Evolutionary conservation across 2,329 filamentous ascomycete species (phyloP).

Genomic region (Fusarium lyarnte): DNA sequence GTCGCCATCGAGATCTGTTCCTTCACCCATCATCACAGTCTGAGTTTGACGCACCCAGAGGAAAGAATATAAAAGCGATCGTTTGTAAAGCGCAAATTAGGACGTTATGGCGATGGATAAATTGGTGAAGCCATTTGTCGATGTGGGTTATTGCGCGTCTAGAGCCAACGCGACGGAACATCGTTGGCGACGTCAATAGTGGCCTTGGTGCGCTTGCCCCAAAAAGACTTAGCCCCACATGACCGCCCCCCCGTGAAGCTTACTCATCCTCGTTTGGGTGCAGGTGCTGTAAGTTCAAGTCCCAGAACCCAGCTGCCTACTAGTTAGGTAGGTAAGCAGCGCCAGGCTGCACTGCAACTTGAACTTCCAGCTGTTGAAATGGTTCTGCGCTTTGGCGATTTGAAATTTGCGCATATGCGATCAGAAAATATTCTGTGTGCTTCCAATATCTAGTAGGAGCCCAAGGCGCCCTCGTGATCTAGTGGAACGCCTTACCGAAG

Average conservation of each 20-base stretch:
- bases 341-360: neutral
- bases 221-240: neutral
- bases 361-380: neutral
- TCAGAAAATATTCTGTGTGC: neutral
- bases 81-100: neutral
- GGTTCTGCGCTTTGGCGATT: neutral
- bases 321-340: too few species aligned
- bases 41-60: neutral
- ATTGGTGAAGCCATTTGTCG: neutral
- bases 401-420: neutral
- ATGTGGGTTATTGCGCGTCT: slow-evolving; percentile 21
- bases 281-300: neutral
- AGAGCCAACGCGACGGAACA: neutral
- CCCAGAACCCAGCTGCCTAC: neutral
- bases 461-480: slow-evolving; percentile 5
- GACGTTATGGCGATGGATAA: slow-evolving; percentile 4
- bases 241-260: neutral
- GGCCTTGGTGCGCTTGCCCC: slow-evolving; percentile 6
- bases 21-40: slow-evolving; percentile 43
- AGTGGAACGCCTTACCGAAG: neutral
- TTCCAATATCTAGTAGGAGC: neutral
- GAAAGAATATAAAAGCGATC: neutral
- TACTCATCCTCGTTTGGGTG: neutral
- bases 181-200: slow-evolving; percentile 26
- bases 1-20: slow-evolving; percentile 27